Base-by-base conservation (phyloP, 2,329 filamentous ascomycete species). In the Claviceps purpurea region DNA sequence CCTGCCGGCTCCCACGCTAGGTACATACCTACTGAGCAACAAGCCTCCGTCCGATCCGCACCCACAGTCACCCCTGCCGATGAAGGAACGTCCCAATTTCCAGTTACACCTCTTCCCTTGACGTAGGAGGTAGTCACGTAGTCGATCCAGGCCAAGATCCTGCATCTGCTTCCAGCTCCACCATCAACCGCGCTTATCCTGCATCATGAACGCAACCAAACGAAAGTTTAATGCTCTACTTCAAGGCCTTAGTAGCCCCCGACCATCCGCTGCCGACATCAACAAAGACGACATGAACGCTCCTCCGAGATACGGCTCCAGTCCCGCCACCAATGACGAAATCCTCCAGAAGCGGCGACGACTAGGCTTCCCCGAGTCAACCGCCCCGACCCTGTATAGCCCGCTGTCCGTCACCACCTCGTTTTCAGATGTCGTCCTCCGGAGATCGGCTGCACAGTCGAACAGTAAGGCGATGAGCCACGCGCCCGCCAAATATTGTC, bases 201-300 rank as follows among this genome's bases (percentile, higher is more conserved):
- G 47, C 40, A 70, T 54, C 56, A 86, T 89, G 73, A 86, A 86
- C 63, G 79, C 84, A 24, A 87, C 84, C n/a, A 91, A 90, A 70
- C 78, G 87, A 60, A 90, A 90, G 68, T 89, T 90, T 71, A 85
- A 89, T 67, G 77, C 78, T 60, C 75, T 89, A 16, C 73, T 90
- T 30, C 85, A 89, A 63, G 73, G 79, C 58, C 74, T 84, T 59
- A 78, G 78, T 61, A 78, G 70, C 42, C 58, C 65, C 3, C 58
- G 58, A n/a, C 49, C 57, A 6, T 49, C 55, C 14, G 45, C 53
- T 22, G 37, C 55, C 40, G 54, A 54, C n/a, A n/a, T 46, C 56
- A 22, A 52, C 50, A 39, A 30, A n/a, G 8, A 41, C 47, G 16
- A 49, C 39, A 59, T 65, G 67, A 61, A 50, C 22, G 54, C 54